Percentiles rank a stretch among this genome's conserved stretches.
These are phyloP conservation scores for Penicillium polonicum DNA, from an alignment of 2,329 filamentous ascomycete genomes.

Conservation along the genomic window DNA sequence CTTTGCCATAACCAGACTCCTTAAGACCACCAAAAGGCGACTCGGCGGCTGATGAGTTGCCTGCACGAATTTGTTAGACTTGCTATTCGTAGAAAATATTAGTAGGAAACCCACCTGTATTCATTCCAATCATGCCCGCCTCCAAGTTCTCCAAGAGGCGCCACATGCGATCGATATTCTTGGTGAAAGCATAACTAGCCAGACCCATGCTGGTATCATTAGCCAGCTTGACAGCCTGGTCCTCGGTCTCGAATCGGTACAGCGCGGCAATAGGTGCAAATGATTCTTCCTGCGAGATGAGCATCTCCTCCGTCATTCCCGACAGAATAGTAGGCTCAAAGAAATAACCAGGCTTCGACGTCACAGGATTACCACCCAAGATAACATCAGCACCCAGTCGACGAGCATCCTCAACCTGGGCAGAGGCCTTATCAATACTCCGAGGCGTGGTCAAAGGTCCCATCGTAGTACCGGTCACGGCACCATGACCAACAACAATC, in stretches of 20 bases:
- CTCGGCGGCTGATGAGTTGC: conserved; percentile 65
- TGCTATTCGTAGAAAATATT: too few relatives aligned
- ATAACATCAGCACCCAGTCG: conserved; percentile 63
- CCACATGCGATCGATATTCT: conserved; percentile 65
- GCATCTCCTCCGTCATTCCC: conserved; percentile 59
- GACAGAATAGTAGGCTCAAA: conserved; percentile 67
- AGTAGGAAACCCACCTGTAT: conserved; percentile 50
- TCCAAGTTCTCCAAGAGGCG: conserved; percentile 66
- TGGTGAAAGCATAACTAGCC: conserved; percentile 67
- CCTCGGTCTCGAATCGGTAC: conserved; percentile 65
- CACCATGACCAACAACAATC: conserved; percentile 62
- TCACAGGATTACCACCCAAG: conserved; percentile 53
- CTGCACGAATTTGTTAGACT: conserved; percentile 28
- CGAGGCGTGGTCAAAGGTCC: conserved; percentile 60
- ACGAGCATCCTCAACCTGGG: conserved; percentile 65
- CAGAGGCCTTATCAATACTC: conserved; percentile 54
- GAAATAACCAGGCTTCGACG: conserved; percentile 63
- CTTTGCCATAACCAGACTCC: conserved; percentile 67
- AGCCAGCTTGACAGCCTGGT: conserved; percentile 59
- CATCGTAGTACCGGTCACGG: conserved; percentile 56
- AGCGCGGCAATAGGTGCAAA: conserved; percentile 66
- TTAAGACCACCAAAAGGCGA: conserved; percentile 68
- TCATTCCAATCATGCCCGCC: conserved; percentile 68
- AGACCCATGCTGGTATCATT: conserved; percentile 66
- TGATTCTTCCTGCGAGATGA: conserved; percentile 59